phyloP scores from a whole-genome alignment of 208 protist species.

The Wallacemonas sp. region DNA sequence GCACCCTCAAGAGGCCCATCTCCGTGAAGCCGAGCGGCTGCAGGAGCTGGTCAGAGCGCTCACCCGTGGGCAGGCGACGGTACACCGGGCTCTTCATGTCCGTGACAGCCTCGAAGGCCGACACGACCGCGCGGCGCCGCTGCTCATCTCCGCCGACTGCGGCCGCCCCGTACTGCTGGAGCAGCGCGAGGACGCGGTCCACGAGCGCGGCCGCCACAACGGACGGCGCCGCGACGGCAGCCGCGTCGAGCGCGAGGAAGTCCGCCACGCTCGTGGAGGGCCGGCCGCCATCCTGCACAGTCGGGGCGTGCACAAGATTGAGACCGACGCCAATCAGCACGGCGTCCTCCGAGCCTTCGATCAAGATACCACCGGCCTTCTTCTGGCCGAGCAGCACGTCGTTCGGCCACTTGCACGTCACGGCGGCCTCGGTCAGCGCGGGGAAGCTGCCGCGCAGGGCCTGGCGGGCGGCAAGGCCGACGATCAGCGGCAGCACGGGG shows the following conservation, averaged over 20 bases:
- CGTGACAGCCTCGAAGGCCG: conserved; percentile 54
- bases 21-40: conserved; percentile 49
- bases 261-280: conserved; percentile 37
- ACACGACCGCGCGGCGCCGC: conserved; percentile 28
- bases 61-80: conserved; percentile 38
- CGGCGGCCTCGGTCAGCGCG: conserved; percentile 15
- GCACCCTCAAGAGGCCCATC: conserved; percentile 64
- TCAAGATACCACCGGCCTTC: conserved; percentile 70
- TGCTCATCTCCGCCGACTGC: conserved; percentile 29
- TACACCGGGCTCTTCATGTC: conserved; percentile 41
- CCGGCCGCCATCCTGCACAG: conserved; percentile 49
- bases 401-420: conserved; percentile 82
- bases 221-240: conserved; percentile 7
- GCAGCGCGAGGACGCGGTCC: conserved; percentile 31
- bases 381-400: conserved; percentile 61
- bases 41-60: conserved; percentile 39
- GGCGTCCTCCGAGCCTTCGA: conserved; percentile 39
- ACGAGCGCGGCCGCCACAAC: conserved; percentile 51
- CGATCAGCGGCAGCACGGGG: conserved; percentile 60
- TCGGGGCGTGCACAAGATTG: conserved; percentile 55
- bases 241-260: conserved; percentile 15
- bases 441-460: conserved; percentile 39
- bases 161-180: background rate
- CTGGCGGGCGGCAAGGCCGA: conserved; percentile 48
- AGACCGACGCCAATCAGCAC: conserved; percentile 71